Percentiles rank a stretch among this genome's conserved stretches.
phyloP scores from a whole-genome alignment of 1,139 yeast genomes.

The Saccharomyces hybrid region DNA sequence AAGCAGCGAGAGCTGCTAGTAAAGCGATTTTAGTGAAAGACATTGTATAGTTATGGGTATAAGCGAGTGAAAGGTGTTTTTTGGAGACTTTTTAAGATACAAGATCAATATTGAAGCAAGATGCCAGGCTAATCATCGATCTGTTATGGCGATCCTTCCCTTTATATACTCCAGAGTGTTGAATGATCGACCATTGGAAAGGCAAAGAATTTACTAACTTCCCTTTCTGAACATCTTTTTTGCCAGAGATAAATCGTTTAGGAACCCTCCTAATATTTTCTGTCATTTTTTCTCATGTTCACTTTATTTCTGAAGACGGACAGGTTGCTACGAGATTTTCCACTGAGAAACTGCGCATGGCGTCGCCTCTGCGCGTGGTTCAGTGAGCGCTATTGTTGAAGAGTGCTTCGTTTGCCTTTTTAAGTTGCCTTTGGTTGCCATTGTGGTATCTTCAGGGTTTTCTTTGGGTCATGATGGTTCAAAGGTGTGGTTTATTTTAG shows the following conservation, averaged over 20 bases:
- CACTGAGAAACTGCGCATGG: neutral
- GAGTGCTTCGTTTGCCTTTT: neutral
- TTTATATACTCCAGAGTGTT: neutral
- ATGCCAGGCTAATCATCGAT: neutral
- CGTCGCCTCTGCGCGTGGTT: neutral
- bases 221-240: neutral
- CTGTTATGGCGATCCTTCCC: neutral
- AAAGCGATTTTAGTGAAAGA: neutral
- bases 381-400: neutral
- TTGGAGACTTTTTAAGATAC: neutral
- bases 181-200: too few relatives aligned
- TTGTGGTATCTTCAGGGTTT: neutral
- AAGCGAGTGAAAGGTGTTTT: constrained; percentile 3
- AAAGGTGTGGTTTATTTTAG: neutral
- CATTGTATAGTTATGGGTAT: neutral
- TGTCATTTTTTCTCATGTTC: neutral
- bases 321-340: neutral
- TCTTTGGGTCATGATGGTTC: neutral
- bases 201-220: neutral
- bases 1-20: constrained; percentile 2
- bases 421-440: neutral
- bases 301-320: neutral
- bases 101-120: neutral
- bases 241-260: neutral
- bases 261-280: neutral